Percentiles rank a stretch among this genome's conserved stretches.
These are phyloP conservation scores for Keithomyces neogunnii DNA, from an alignment of 2,329 filamentous ascomycete genomes.

Conservation along the genomic window DNA sequence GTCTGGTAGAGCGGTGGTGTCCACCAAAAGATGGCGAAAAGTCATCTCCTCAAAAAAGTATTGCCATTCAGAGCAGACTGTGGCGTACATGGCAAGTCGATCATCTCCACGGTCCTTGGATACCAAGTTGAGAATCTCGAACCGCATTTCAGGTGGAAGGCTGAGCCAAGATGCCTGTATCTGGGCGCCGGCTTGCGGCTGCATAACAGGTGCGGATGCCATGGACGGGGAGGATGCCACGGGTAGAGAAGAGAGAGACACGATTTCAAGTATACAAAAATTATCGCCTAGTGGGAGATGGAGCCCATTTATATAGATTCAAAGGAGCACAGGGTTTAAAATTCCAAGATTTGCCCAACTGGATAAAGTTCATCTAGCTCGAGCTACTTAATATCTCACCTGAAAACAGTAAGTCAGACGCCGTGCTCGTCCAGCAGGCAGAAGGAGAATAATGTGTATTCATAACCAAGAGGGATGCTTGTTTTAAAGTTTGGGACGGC, in stretches of 20 bases:
- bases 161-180: constrained; percentile 1
- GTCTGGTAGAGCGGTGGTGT: constrained; percentile 2
- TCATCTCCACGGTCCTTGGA: not conserved
- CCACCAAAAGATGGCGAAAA: constrained; percentile 6
- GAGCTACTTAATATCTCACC: not conserved
- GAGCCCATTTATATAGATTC: not conserved
- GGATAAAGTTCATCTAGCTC: not conserved
- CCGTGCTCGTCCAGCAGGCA: too few species aligned
- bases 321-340: not conserved
- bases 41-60: constrained; percentile 5
- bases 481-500: too few species aligned
- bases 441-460: too few species aligned
- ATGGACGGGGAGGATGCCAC: not conserved
- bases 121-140: constrained; percentile 4
- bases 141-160: constrained; percentile 3
- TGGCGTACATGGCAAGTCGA: constrained; percentile 4
- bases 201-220: constrained; percentile 4
- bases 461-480: too few species aligned
- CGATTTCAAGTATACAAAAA: constrained; percentile 8
- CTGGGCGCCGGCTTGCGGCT: constrained; percentile 3
- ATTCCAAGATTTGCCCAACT: not conserved
- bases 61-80: constrained; percentile 6
- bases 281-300: not conserved
- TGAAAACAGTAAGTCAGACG: not conserved
- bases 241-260: not conserved